These are phyloP conservation scores for Euphrasia confusa DNA, from an alignment of 257 asterid genomes.

Conservation along the genomic window DNA sequence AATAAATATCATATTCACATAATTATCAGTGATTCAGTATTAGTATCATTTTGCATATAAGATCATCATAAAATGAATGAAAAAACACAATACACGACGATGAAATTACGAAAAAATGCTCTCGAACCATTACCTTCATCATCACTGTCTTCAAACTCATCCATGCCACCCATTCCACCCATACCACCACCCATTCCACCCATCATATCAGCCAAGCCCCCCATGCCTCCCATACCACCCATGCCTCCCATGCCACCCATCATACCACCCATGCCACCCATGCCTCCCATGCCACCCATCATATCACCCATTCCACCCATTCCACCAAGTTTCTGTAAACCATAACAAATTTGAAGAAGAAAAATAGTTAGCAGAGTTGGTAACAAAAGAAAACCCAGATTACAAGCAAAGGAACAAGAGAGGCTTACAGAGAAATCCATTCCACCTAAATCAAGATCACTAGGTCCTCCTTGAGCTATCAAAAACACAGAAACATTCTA, in stretches of 20 bases:
- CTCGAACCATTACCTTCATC: constrained; percentile 60
- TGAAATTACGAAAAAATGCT: not conserved
- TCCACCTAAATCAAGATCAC: constrained; percentile 70
- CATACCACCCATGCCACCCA: constrained; percentile 32
- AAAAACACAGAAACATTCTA: constrained; percentile 7
- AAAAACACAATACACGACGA: not conserved
- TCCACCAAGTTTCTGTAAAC: constrained; percentile 68
- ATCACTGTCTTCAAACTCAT: constrained; percentile 70
- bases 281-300: constrained; percentile 24
- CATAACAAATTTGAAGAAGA: constrained; percentile 10
- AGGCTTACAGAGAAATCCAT: constrained; percentile 89
- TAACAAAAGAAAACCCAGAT: not conserved
- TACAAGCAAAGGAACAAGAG: not conserved
- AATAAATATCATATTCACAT: not conserved
- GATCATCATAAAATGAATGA: not conserved
- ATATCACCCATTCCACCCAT: constrained; percentile 44
- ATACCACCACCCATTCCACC: constrained; percentile 38
- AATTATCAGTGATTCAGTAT: not conserved
- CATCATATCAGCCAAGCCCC: no score
- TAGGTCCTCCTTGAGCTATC: constrained; percentile 51
- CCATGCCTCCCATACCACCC: no score
- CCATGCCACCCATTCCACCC: constrained; percentile 31
- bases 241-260: constrained; percentile 24
- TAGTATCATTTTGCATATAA: not conserved
- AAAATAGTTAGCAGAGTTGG: constrained; percentile 16